Evolutionary conservation across 2,329 filamentous ascomycete genomes (phyloP).

Genomic region (Fusarium lyarnte): DNA sequence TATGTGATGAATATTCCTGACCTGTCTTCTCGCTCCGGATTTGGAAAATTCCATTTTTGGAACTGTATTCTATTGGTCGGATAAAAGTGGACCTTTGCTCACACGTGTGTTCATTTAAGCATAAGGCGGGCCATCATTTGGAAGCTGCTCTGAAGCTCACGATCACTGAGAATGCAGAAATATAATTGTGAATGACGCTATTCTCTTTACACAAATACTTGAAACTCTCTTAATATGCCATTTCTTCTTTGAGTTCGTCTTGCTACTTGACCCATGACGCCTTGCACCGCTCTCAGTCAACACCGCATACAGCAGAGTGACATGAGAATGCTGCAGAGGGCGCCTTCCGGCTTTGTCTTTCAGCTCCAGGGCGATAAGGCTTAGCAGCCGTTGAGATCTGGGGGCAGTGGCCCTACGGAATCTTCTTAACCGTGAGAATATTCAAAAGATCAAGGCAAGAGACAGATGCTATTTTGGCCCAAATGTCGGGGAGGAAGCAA

Average conservation of each 20-base stretch:
- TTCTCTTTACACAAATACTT: too few species aligned
- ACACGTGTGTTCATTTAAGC: not conserved
- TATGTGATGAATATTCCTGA: not conserved
- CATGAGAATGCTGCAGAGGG: not conserved
- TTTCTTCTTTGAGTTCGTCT: too few species aligned
- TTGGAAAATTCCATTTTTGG: too few species aligned
- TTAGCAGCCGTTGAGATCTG: not conserved
- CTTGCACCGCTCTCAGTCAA: not conserved
- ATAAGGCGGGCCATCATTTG: not conserved
- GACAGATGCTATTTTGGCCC: too few species aligned
- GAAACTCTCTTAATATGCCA: too few species aligned
- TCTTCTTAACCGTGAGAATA: too few species aligned
- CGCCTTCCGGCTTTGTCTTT: not conserved
- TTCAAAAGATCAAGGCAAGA: not conserved
- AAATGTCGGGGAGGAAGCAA: too few species aligned
- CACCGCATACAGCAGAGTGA: not conserved
- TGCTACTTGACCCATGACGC: too few species aligned
- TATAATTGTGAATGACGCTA: not conserved
- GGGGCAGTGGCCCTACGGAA: rapidly evolving
- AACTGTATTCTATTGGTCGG: not conserved
- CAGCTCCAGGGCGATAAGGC: not conserved
- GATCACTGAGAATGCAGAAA: not conserved
- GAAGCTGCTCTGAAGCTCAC: not conserved
- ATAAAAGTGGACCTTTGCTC: not conserved
- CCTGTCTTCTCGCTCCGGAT: too few species aligned